Evolutionary conservation across 495 filamentous ascomycete genomes (phyloP).

Genomic region (Acidomyces sp.): DNA sequence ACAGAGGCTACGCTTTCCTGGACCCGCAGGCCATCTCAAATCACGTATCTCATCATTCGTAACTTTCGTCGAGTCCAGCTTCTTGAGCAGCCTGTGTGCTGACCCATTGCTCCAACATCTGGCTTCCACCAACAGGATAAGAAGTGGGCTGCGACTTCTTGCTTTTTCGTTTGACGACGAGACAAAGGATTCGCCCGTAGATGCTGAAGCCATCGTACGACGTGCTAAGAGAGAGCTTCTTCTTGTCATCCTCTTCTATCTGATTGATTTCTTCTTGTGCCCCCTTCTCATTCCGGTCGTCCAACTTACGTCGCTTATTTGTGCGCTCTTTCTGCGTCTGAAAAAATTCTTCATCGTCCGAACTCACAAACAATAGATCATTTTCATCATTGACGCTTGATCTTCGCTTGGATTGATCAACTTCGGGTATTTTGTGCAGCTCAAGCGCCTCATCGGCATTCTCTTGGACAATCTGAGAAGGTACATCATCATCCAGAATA

Average conservation of each 20-base stretch:
- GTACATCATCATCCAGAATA: slow-evolving; percentile 25
- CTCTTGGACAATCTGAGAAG: slow-evolving; percentile 35
- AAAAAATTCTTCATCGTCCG: slow-evolving; percentile 18
- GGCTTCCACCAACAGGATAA: slow-evolving; percentile 41
- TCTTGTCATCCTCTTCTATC: slow-evolving; percentile 59
- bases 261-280: slow-evolving; percentile 14
- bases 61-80: slow-evolving; percentile 28
- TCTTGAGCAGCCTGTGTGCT: slow-evolving; percentile 35
- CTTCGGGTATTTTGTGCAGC: slow-evolving; percentile 25
- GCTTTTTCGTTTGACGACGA: slow-evolving; percentile 69
- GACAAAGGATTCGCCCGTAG: slow-evolving; percentile 77
- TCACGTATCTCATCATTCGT: slow-evolving; percentile 33
- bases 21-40: no score
- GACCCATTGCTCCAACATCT: slow-evolving; percentile 91
- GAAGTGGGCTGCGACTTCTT: slow-evolving; percentile 24
- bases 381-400: slow-evolving; percentile 7
- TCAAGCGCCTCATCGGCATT: slow-evolving; percentile 22
- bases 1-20: no score
- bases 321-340: slow-evolving; percentile 9
- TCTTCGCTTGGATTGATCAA: slow-evolving; percentile 5
- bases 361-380: slow-evolving; percentile 21
- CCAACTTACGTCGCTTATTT: slow-evolving; percentile 9
- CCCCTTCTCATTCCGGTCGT: not conserved
- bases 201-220: slow-evolving; percentile 92
- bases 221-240: slow-evolving; percentile 72